Conservation (phyloP, 2,329 filamentous ascomycete species). For the Celoporthe dispersa region DNA sequence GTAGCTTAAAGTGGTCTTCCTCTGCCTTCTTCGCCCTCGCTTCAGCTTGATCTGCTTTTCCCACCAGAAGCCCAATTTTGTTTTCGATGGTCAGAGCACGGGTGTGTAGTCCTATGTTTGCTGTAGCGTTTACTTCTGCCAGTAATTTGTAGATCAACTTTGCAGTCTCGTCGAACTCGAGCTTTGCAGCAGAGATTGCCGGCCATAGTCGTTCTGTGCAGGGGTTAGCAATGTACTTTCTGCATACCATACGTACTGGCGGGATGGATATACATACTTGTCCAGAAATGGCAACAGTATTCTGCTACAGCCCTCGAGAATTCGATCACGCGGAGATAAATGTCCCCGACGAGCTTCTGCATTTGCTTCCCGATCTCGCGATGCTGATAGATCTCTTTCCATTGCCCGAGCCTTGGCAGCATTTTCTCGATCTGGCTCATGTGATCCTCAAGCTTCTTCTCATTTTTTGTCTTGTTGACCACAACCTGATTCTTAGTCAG, state of each 20-base stretch:
- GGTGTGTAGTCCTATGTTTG: constrained; percentile 5
- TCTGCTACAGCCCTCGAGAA: constrained; percentile 32
- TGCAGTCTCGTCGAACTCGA: constrained; percentile 8
- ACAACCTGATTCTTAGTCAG: constrained; percentile 6
- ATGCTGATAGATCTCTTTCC: constrained; percentile 30
- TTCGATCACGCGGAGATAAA: constrained; percentile 11
- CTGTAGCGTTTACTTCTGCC: constrained; percentile 12
- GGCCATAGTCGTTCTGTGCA: background rate
- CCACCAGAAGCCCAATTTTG: background rate
- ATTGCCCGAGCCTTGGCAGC: constrained; percentile 32
- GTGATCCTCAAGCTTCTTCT: constrained; percentile 8
- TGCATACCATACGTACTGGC: too few species aligned
- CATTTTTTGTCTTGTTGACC: constrained; percentile 12
- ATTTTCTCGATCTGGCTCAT: constrained; percentile 19
- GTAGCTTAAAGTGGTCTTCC: background rate
- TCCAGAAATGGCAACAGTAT: constrained; percentile 23
- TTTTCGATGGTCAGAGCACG: constrained; percentile 9
- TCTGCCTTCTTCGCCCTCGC: constrained; percentile 1
- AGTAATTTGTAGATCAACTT: constrained; percentile 12
- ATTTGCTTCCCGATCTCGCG: constrained; percentile 31
- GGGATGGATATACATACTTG: background rate
- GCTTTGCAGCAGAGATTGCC: constrained; percentile 2
- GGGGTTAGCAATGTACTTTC: background rate
- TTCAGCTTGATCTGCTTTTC: background rate
- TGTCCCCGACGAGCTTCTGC: background rate